These are phyloP conservation scores for Lentinula novae-zelandiae DNA, from an alignment of 1,284 basidiomycete genomes.

Conservation along the genomic window DNA sequence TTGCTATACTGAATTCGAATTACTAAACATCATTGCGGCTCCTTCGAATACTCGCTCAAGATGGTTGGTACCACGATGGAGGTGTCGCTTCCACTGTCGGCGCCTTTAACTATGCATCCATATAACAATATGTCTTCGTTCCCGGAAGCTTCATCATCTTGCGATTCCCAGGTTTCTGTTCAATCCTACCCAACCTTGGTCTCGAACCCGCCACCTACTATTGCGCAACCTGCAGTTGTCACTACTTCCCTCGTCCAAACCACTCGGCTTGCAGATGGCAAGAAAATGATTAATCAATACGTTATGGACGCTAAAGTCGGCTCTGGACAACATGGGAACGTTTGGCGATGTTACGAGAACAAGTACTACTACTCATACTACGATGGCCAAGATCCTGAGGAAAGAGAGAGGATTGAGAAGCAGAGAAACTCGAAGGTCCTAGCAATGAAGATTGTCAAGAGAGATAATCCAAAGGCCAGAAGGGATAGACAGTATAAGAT, in stretches of 20 bases:
- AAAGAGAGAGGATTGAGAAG: not conserved
- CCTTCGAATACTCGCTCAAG: not conserved
- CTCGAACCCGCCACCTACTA: not conserved
- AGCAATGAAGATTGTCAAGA: conserved; percentile 82
- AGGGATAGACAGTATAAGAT: conserved; percentile 48
- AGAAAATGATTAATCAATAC: conserved; percentile 77
- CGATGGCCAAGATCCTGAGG: conserved; percentile 11
- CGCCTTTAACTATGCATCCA: too few species aligned
- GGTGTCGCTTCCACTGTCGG: not conserved
- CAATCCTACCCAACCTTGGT: not conserved
- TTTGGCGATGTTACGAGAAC: conserved; percentile 60
- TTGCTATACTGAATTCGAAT: not conserved
- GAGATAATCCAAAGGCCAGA: conserved; percentile 15
- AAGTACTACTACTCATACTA: conserved; percentile 16
- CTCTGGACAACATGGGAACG: conserved; percentile 79
- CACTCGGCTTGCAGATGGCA: conserved; percentile 29
- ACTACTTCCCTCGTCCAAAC: conserved; percentile 55
- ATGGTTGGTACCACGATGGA: not conserved
- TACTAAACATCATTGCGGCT: not conserved
- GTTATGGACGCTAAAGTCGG: conserved; percentile 68
- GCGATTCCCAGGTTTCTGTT: not conserved
- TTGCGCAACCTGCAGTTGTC: conserved; percentile 33
- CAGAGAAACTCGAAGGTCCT: conserved; percentile 25
- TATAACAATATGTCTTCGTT: not conserved
- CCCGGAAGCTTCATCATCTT: not conserved